Percentiles rank a stretch among this genome's conserved stretches.
Conservation (phyloP, 2,329 filamentous ascomycete species). For the Calonectria honghensis region DNA sequence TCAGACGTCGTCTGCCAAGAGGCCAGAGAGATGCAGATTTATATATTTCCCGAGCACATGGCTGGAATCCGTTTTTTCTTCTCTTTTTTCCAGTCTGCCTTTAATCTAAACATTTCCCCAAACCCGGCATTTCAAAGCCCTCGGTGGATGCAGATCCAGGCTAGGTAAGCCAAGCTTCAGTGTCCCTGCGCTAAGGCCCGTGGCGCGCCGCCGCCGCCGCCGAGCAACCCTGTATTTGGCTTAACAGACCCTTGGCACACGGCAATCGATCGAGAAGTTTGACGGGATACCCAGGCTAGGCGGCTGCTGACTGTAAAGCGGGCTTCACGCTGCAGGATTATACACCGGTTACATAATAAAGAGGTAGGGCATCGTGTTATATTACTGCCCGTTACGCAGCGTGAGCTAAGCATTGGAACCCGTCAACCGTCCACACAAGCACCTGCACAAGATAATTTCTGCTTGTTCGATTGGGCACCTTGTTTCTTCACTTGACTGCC, state of each 20-base stretch:
- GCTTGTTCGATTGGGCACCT: background rate
- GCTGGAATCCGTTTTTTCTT: background rate
- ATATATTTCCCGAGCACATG: background rate
- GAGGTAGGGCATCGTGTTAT: background rate
- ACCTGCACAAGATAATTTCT: background rate
- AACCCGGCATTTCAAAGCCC: background rate
- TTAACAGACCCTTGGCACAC: background rate
- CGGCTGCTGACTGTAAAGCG: background rate
- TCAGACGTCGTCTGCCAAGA: background rate
- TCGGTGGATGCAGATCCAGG: background rate
- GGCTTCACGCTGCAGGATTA: conserved; percentile 6
- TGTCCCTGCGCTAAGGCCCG: conserved; percentile 9
- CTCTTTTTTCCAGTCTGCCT: background rate
- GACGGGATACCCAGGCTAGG: conserved; percentile 15
- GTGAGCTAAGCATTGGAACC: background rate
- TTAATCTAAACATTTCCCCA: background rate
- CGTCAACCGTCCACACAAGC: background rate
- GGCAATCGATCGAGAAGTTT: conserved; percentile 14
- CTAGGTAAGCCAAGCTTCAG: conserved; percentile 2
- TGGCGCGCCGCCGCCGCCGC: conserved; percentile 24
- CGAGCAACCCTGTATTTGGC: conserved; percentile 31
- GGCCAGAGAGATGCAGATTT: background rate
- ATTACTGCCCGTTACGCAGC: background rate
- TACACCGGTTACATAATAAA: conserved; percentile 17
- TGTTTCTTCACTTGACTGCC: background rate